Base-by-base conservation (phyloP, 306 rosid species). In the Rosa rugosa region DNA sequence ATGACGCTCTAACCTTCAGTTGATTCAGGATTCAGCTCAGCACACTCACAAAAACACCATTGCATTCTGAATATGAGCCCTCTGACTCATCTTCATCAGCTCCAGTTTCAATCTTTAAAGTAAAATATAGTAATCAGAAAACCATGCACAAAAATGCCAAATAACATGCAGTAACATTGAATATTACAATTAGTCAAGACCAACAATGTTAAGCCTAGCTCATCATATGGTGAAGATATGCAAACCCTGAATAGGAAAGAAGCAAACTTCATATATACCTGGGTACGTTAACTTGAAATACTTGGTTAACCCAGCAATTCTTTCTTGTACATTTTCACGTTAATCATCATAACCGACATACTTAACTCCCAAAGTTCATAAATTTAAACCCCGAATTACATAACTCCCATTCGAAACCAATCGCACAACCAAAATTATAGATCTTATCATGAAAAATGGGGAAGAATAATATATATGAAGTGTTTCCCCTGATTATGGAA, bases 11-110 rank as follows among this genome's bases (percentile, higher is more conserved):
- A 14, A 91, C 99, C 99, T 69, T 82, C 86, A 81, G 82, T 70
- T 27, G 94, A 97, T 69, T 92, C 99, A 16, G 99, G 97, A 83
- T 94, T 94, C 73, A 94, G 92, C 86, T 94, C 97, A 0, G 99
- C 99, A 80, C 99, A 89, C 82, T 88, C 89, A 9, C 99, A 94
- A 78, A 79, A 76, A 69, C 42, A 69, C 71, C 86, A 79, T 71
- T 86, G 75, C 71, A 42, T 83, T 92, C 97, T 11, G 89, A 84
- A 85, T 92, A 97, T 1, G 94, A 95, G 83, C 75, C 74, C 53
- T 89, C 90, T 0, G 92, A 89, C 80, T 83, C 89, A 3, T 89
- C 90, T 71, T 86, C 88, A 10, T 84, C 89, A 53, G 46, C 86
- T 68, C 75, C 97, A 4, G 87, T 89, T 65, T 94, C 98, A 87